phyloP scores from a whole-genome alignment of 352 stramenopile genomes.

The Pythium brassicae region DNA sequence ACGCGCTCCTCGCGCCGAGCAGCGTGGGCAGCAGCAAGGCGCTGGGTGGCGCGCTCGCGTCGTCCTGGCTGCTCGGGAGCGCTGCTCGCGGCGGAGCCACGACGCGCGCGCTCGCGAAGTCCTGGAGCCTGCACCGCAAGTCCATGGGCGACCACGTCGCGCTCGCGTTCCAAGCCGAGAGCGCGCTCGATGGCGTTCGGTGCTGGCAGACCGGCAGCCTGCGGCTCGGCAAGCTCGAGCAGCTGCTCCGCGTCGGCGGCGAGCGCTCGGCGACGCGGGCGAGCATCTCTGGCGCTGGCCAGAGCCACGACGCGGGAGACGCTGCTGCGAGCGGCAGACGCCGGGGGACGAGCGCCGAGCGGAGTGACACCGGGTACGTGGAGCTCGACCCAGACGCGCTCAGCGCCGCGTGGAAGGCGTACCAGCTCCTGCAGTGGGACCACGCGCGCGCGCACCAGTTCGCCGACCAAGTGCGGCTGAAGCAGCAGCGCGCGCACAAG shows the following conservation, averaged over 20 bases:
- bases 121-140: slow-evolving; percentile 19
- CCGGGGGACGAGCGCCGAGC: too few species aligned
- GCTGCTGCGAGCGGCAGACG: too few species aligned
- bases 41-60: slow-evolving; percentile 5
- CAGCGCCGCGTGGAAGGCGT: slow-evolving; percentile 27
- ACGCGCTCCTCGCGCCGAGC: slow-evolving; percentile 8
- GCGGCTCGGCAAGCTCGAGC: slow-evolving; percentile 8
- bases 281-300: background rate
- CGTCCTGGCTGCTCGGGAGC: slow-evolving; percentile 7
- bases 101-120: slow-evolving; percentile 14
- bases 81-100: slow-evolving; percentile 2
- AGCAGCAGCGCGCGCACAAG: slow-evolving; percentile 21
- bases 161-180: slow-evolving; percentile 28
- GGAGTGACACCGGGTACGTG: too few species aligned
- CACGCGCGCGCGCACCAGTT: slow-evolving; percentile 28
- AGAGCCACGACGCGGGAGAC: too few species aligned
- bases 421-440: slow-evolving; percentile 33
- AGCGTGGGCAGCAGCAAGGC: background rate
- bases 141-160: slow-evolving; percentile 28
- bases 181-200: slow-evolving; percentile 19
- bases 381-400: slow-evolving; percentile 22
- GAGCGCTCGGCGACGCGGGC: background rate
- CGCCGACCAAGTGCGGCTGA: slow-evolving; percentile 24
- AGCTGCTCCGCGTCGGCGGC: slow-evolving; percentile 1
- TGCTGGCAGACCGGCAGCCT: slow-evolving; percentile 17